Evolutionary conservation across 1,284 basidiomycete genomes (phyloP).

Genomic region (Sporisorium reilianum): DNA sequence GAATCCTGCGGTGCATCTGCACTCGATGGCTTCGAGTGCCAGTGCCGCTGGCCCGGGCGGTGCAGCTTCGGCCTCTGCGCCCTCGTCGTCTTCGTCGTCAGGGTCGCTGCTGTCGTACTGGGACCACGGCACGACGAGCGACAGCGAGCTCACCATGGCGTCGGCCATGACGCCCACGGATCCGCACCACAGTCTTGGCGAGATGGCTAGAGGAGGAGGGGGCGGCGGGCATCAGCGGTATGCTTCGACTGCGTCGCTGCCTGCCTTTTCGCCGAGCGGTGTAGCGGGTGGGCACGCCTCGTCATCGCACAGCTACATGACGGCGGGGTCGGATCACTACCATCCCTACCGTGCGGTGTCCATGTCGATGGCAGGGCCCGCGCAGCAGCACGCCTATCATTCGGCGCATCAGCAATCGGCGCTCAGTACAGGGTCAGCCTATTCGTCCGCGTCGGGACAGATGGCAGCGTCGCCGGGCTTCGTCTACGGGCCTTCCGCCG

Average conservation of each 20-base stretch:
- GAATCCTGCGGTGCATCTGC: constrained; percentile 6
- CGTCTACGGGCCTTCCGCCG: constrained; percentile 22
- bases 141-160: constrained; percentile 25
- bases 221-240: constrained; percentile 22
- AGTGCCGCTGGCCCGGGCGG: background rate
- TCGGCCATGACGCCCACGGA: constrained; percentile 19
- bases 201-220: constrained; percentile 2
- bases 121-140: constrained; percentile 28
- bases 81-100: constrained; percentile 27
- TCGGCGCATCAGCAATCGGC: constrained; percentile 1
- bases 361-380: background rate
- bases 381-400: background rate
- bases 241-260: constrained; percentile 27
- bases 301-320: constrained; percentile 18
- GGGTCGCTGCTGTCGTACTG: constrained; percentile 35
- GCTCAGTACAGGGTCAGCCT: background rate
- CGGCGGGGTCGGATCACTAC: constrained; percentile 14
- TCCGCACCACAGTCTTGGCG: constrained; percentile 15
- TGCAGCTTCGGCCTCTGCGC: constrained; percentile 1
- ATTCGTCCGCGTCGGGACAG: constrained; percentile 2
- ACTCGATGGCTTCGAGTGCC: background rate
- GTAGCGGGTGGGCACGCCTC: constrained; percentile 1
- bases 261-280: constrained; percentile 17
- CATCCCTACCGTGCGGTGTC: constrained; percentile 26
- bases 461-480: constrained; percentile 15